A percentile compares a stretch with the other conserved stretches of the same genome.
Conservation (phyloP, 371 early-diverging fungal species). For the Mortierella sp. region DNA sequence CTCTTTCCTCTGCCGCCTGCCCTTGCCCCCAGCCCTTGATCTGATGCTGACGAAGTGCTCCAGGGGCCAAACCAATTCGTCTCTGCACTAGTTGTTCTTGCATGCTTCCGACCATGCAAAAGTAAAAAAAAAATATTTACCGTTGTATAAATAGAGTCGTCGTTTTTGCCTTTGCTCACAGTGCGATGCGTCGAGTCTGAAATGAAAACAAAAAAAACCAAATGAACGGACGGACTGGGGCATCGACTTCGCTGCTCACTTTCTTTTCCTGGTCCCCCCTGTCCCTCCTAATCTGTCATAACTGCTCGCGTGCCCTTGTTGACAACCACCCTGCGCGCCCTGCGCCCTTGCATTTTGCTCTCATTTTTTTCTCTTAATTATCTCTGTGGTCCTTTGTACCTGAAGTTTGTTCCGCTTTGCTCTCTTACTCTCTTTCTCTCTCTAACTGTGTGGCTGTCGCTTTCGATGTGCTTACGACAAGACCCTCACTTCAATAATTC, state of each 20-base stretch:
- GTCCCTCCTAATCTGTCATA: background rate
- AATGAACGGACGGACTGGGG: slow-evolving; percentile 9
- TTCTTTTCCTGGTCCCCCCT: background rate
- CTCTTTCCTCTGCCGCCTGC: no score
- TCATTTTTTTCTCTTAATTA: background rate
- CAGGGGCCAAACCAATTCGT: no score
- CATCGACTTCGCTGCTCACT: background rate
- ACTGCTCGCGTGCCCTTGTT: background rate
- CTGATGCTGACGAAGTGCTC: no score
- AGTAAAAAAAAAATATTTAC: no score
- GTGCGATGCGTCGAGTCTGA: no score
- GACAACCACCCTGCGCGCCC: background rate
- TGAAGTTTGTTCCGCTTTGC: background rate
- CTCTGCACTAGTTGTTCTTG: no score
- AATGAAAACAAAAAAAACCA: background rate
- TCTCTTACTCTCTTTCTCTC: background rate
- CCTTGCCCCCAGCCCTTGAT: no score
- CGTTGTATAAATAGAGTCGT: background rate
- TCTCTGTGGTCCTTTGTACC: background rate
- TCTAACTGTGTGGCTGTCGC: background rate
- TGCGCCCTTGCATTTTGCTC: background rate
- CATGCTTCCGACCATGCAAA: no score
- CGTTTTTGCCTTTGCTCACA: background rate
- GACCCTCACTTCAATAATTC: no score
- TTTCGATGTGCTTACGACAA: no score